Base-by-base conservation (phyloP, 23 red algal genomes). In the Gracilaria caudata region DNA sequence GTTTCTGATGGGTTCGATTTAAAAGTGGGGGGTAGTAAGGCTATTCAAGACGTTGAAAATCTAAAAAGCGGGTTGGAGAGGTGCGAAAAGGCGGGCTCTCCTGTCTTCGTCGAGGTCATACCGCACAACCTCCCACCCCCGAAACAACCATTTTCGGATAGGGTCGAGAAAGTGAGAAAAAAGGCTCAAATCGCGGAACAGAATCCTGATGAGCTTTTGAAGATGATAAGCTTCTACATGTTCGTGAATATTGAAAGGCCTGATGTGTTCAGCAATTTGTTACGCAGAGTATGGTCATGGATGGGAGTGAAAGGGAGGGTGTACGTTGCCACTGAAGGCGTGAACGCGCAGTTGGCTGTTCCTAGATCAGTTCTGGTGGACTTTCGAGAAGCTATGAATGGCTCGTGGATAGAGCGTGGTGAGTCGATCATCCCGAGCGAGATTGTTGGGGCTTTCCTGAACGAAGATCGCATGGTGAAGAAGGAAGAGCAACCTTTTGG, bases 331-430 rank as follows among this genome's bases (percentile, higher is more conserved):
- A 44, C 28, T 7, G 95, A 98, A 44, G 95, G 95, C 21, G 60
- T 98, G 49, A 98, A 98, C 35, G 95, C 90, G 12, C 95, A 98
- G 63, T 29, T 98, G 26, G 54, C 80, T 19, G 86, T 98, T 51
- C 95, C 95, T 12, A 51, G 73, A 30, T 35, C 60, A 19, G 39
- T 80, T 3, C 32, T 93, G 26, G 14, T 21, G 19, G 90, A 84
- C 53, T 91, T 98, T 70, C 43, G 73, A 12, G 86, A 81, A 24
- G 65, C 79, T 32, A 82, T 98, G 90, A 70, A 17, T 34, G 90
- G 81, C 11, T 17, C 32, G 17, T 85, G 90, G 64, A 68, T 57
- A 13, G 80, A 86, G 29, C 76, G 84, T 38, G 83, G 34, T 81
- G 84, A 66, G 17, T 20, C 63, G 34, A 75, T 82, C 28, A 63